Base-by-base conservation (phyloP, 1,284 basidiomycete genomes). In the Phlebopus sp. region DNA sequence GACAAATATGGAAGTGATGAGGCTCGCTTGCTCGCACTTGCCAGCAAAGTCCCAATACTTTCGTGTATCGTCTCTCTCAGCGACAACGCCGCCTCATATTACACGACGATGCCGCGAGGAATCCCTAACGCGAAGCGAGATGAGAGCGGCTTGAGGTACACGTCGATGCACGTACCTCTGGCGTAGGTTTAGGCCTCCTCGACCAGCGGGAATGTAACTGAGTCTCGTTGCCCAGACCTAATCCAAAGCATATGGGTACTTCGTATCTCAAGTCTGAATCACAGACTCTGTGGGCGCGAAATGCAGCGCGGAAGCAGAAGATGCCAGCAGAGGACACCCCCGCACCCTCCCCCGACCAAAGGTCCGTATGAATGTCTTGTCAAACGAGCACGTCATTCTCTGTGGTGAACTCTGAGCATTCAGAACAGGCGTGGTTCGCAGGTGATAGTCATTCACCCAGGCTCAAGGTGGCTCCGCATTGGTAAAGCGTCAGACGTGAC, bases 371-470 rank as follows among this genome's bases (percentile, higher is more conserved):
- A 34, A 45, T 42, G 43, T 27, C 46, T 41, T 38, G 30, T 38
- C 38, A 25, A 40, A 27, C 29, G 42, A 39, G 32, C 32, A n/a
- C 46, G 32, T 29, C 27, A 11, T 35, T 47, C 53, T 46, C 51
- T 46, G 47, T 51, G 44, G 55, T 54, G 44, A 56, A 52, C 47
- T 47, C 54, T 56, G 49, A 55, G 49, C 56, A 51, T 42, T 27
- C 25, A 74, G 71, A 64, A 63, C 45, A 79, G 85, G 60, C 80
- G 86, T 40, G 87, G 87, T 32, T 83, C 84, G 2, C 82, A 86
- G 49, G 81, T 86, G 41, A 70, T 99, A 49, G 87, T 99, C 32
- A 90, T 99, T 47, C 97, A 99, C 60, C 93, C 92, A 2, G 97
- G 97, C 19, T 95, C 94, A 2, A 79, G 90, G 23, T 86, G 76